Evolutionary conservation across 2,329 filamentous ascomycete species (phyloP), one percentile per base, ranked within the genome.

Genomic region (Penicillium freii): DNA sequence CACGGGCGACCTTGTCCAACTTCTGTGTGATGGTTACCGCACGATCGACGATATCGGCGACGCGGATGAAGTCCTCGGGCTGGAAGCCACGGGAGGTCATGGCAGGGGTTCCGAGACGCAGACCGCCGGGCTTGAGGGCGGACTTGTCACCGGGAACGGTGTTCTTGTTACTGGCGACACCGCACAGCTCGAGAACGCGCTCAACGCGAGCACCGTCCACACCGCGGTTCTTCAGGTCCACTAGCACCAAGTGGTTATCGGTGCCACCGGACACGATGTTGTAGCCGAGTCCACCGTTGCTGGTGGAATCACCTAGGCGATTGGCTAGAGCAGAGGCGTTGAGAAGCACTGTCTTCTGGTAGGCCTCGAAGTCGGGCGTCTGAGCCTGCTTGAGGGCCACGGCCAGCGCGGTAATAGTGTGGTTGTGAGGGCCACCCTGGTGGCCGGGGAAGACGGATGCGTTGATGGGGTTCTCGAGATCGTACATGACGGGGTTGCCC

Each of bases 161-260:
- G 80, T 99, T 99, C 84, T 99, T 99, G 83, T 99, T 99, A 73
- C 90, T 89, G n/a, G 94, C 94, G 51, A 97, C 93, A 68, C 93
- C 93, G 64, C 95, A 91, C 46, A 96, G 85, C 75, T 97, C 92
- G 25, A 97, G 84, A 17, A 96, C 87, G 46, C 91, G 87, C 80
- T 97, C 92, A 15, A 96, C 91, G 52, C 92, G 88, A 25, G 94
- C 94, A 71, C 94, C 94, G 71, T 99, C 94, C 19, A 99, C 86
- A 62, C 80, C 83, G 74, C 90, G 85, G 72, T 92, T 87, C 75
- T 95, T 92, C 65, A 99, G 87, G 77, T 99, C 94, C 60, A 99
- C 79, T 57, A 99, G 87, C 48, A 99, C 92, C 83, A 99, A 91
- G 82, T 99, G 94, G 72, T 92, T 96, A 80, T 99, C 94, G 42